Evolutionary conservation across 139 green algal genomes (phyloP), one percentile per base, ranked within the genome.

Genomic region (Chlamydomonas sphaeroides): DNA sequence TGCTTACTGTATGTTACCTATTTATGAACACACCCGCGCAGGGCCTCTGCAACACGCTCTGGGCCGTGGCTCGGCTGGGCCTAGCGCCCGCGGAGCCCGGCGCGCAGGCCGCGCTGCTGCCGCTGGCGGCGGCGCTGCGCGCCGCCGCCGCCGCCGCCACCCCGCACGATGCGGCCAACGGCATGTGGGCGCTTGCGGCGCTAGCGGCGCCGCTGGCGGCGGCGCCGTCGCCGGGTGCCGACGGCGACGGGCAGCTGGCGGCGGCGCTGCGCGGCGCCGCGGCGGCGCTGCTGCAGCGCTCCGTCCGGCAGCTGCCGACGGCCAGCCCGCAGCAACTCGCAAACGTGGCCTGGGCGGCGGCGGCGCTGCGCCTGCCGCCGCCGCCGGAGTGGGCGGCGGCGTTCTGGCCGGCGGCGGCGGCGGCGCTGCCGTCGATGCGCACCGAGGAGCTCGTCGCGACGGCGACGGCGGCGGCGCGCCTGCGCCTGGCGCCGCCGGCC

Each of bases 21-120:
- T n/a, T n/a, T n/a, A n/a, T n/a, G n/a, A n/a, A n/a, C n/a, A n/a
- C n/a, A n/a, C n/a, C n/a, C n/a, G 63, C 39, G 49, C 61, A 85
- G 81, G 81, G 75, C 48, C 57, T 86, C 30, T 81, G 68, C 81
- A 86, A 86, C 81, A 77, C 69, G 45, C 63, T 86, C 6, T 86
- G 81, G 81, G 81, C 70, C 3, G 36, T 81, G 28, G 70, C 70
- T 17, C 53, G 39, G 63, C 49, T 86, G 23, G 38, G 57, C 36
- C 51, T 41, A 14, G 28, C 26, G 18, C 5, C 36, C 18, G 57
- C 30, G 17, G 20, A 20, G 15, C 23, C 56, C 7, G 28, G 6
- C n/a, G 32, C 30, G 15, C 36, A 6, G 59, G 28, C 2, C 14
- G 73, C 73, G 14, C 75, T 82, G 32, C 18, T 63, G 42, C 61